phyloP scores from a whole-genome alignment of 2,329 filamentous ascomycete species.

The Fusarium sp. region DNA sequence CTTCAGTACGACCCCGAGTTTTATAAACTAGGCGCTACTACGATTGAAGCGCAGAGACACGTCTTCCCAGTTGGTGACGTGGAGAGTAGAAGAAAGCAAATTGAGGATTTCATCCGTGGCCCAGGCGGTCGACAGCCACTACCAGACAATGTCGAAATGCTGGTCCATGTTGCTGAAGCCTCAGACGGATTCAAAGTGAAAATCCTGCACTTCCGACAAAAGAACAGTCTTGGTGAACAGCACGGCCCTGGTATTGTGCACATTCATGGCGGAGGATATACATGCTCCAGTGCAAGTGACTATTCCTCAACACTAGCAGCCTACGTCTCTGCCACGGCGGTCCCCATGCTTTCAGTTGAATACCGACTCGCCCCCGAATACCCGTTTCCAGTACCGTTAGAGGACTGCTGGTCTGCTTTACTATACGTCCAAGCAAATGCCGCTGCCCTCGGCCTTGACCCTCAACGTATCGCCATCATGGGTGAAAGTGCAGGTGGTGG shows the following conservation, averaged over 20 bases:
- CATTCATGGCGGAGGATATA: background rate
- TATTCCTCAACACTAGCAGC: background rate
- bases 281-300: background rate
- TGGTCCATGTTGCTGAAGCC: background rate
- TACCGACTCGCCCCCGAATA: background rate
- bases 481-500: background rate
- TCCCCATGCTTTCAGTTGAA: background rate
- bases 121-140: background rate
- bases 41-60: background rate
- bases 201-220: background rate
- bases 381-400: background rate
- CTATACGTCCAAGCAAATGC: background rate
- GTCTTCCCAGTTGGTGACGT: background rate
- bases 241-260: background rate
- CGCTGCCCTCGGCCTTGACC: background rate
- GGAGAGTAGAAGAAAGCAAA: background rate
- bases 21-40: background rate
- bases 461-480: background rate
- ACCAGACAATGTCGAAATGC: background rate
- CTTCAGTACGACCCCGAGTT: background rate
- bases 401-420: background rate
- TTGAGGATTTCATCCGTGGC: background rate
- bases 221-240: background rate
- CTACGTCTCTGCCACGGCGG: background rate
- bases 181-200: background rate